These are phyloP conservation scores for Trichoderma sp. DNA, from an alignment of 2,329 filamentous ascomycete species.

Conservation along the genomic window DNA sequence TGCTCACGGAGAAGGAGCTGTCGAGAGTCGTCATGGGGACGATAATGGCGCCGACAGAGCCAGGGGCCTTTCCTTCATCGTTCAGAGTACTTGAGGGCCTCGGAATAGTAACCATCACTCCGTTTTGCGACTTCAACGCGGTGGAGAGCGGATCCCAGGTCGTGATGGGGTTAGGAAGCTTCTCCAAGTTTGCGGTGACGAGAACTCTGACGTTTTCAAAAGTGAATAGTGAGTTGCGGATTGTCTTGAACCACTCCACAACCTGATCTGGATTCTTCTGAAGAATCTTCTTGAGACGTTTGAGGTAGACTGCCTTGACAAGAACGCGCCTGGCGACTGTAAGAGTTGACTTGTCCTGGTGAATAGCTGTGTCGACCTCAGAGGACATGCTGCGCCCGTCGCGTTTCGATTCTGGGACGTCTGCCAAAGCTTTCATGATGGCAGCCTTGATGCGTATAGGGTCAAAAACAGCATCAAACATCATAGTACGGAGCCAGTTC, in stretches of 20 bases:
- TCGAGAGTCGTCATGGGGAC: constrained; percentile 92
- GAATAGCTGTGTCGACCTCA: constrained; percentile 73
- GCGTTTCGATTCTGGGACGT: constrained; percentile 89
- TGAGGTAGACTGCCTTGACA: constrained; percentile 84
- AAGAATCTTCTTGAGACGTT: constrained; percentile 79
- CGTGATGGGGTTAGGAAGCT: constrained; percentile 72
- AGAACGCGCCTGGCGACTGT: constrained; percentile 77
- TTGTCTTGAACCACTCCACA: constrained; percentile 72
- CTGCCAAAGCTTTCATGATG: constrained; percentile 80
- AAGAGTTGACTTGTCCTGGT: constrained; percentile 75
- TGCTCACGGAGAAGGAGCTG: constrained; percentile 82
- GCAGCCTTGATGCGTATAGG: constrained; percentile 62
- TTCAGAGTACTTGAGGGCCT: constrained; percentile 72
- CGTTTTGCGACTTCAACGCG: constrained; percentile 42
- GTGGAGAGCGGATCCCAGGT: constrained; percentile 66
- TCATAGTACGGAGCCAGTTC: constrained; percentile 79
- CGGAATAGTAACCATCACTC: constrained; percentile 67
- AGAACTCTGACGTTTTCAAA: constrained; percentile 84
- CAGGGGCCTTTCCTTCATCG: constrained; percentile 71
- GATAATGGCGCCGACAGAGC: constrained; percentile 72
- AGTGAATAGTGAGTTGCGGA: constrained; percentile 75
- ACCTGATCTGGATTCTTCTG: constrained; percentile 74
- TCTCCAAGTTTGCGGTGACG: constrained; percentile 77
- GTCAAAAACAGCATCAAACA: constrained; percentile 89
- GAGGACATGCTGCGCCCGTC: constrained; percentile 70